Base-by-base conservation (phyloP, 2,329 filamentous ascomycete genomes). In the Aspergillus pseudoterreus region DNA sequence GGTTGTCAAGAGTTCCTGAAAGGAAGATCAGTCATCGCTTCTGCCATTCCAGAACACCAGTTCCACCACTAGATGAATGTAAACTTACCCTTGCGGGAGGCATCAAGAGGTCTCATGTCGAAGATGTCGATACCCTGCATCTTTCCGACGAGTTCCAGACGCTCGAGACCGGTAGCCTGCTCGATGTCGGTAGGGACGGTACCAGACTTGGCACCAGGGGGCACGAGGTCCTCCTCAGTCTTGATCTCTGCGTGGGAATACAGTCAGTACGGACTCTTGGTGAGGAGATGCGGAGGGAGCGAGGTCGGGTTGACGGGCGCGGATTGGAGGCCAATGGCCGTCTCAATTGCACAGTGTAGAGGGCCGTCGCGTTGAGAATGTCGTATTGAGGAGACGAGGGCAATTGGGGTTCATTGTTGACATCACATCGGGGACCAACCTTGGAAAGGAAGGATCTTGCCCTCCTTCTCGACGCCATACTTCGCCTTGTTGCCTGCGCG, bases 81-180 rank as follows among this genome's bases (percentile, higher is more conserved):
- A 43, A 19, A 52, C 79, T 60, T 81, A 89, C 92, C 92, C 75
- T 83, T 83, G 71, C 94, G 86, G 74, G 88, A 94, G 59, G 92
- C 82, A 74, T 97, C 94, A 65, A 99, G 84, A 58, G 94, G 94
- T 76, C 85, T 87, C 94, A 97, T 96, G 79, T 99, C 92, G 80
- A 99, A 99, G 72, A 97, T 81, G 72, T 99, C 94, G 67, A 96
- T 80, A 62, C 94, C 92, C 82, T 97, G 90, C 88, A 97, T 96
- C 85, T 99, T 99, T 78, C 94, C 94, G 73, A 99, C 82, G 69
- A 99, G 94, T 78, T 99, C 94, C 65, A 99, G 84, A 84, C 94
- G 92, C 82, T 99, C 94, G 55, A 97, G 82, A 88, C 94, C 94
- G 65, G 94, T 97, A 54, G 94, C 79, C 76, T 99, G 94, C 75